Evolutionary conservation across 345 rosid genomes (phyloP).

Genomic region (Excoecaria cochinchinensis): DNA sequence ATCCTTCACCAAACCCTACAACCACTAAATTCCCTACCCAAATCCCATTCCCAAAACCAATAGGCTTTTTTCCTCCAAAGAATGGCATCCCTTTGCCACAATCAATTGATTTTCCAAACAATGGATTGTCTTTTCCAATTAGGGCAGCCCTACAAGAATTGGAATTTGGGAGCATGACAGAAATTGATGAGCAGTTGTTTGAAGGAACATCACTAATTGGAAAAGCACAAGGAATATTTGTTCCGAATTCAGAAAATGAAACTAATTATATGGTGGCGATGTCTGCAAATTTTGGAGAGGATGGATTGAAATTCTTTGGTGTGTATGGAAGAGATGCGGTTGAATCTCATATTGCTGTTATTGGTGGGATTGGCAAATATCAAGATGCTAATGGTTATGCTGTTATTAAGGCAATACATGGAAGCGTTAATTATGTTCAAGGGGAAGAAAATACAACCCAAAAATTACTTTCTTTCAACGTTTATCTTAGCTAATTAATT

Average conservation of each 20-base stretch:
- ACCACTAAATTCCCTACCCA: conserved; percentile 26
- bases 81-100: conserved; percentile 47
- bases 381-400: conserved; percentile 54
- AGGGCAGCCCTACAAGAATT: conserved; percentile 48
- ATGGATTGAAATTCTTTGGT: conserved; percentile 52
- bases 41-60: conserved; percentile 51
- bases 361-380: conserved; percentile 51
- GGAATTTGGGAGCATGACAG: conserved; percentile 38
- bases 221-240: conserved; percentile 48
- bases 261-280: conserved; percentile 55
- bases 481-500: conserved; percentile 33
- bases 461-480: conserved; percentile 34
- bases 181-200: conserved; percentile 40
- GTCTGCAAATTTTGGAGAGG: conserved; percentile 34
- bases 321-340: conserved; percentile 28
- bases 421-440: background rate
- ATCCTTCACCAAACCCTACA: conserved; percentile 25
- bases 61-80: conserved; percentile 45
- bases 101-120: conserved; percentile 27
- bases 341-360: conserved; percentile 55
- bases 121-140: conserved; percentile 36
- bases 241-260: conserved; percentile 48
- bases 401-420: conserved; percentile 30
- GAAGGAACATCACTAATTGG: conserved; percentile 27
- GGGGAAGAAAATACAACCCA: conserved; percentile 8